phyloP scores from a whole-genome alignment of 345 rosid species.

The Carallia pectinifolia region DNA sequence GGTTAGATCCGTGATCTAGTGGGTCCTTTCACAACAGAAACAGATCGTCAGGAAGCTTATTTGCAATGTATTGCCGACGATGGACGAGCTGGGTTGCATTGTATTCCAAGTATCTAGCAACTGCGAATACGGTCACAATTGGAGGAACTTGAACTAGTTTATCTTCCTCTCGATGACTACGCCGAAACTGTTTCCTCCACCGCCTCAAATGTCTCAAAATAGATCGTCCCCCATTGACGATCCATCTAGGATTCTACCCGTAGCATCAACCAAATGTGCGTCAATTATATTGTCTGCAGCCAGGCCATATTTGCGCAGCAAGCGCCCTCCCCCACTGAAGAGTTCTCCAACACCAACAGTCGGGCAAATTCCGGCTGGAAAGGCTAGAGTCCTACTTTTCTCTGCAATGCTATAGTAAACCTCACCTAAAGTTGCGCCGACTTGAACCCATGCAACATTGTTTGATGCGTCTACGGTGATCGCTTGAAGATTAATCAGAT shows the following conservation, averaged over 20 bases:
- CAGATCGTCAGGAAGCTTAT: constrained; percentile 9
- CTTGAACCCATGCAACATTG: constrained; percentile 23
- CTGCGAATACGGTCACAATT: neutral
- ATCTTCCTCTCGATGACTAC: constrained; percentile 8
- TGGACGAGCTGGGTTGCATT: constrained; percentile 11
- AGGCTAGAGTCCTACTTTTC: constrained; percentile 16
- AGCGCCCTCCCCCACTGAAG: constrained; percentile 24
- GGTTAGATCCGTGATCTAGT: too few relatives aligned
- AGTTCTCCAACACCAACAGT: constrained; percentile 27
- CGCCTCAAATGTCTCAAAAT: constrained; percentile 21
- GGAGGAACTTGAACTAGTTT: constrained; percentile 18
- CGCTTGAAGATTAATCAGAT: constrained; percentile 13
- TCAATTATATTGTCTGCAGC: constrained; percentile 23
- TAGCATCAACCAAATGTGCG: constrained; percentile 6
- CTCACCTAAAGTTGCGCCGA: constrained; percentile 23
- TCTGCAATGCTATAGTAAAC: constrained; percentile 12
- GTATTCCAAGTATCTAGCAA: neutral
- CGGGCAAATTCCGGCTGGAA: constrained; percentile 24
- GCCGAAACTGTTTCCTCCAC: constrained; percentile 25
- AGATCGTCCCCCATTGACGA: constrained; percentile 18
- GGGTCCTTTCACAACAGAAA: too few relatives aligned
- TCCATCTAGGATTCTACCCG: constrained; percentile 13
- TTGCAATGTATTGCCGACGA: constrained; percentile 10
- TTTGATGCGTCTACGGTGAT: constrained; percentile 8
- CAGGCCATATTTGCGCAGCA: constrained; percentile 20